phyloP scores from a whole-genome alignment of 139 green algal species.

The Micractinium sp. region DNA sequence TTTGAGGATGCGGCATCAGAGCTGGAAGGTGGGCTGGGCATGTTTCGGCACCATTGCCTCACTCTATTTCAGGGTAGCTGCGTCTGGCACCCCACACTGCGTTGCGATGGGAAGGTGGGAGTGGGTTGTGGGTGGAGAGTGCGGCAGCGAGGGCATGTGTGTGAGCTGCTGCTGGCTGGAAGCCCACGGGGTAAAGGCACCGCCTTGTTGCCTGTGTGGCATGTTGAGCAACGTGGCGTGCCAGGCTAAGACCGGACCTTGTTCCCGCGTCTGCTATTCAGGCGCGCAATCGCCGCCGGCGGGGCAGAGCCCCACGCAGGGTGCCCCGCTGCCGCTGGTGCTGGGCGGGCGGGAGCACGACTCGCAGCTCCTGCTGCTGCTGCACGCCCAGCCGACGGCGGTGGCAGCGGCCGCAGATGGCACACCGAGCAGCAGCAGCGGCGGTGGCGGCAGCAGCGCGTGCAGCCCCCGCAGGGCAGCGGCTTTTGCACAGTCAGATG shows the following conservation, averaged over 20 bases:
- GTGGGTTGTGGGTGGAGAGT: not conserved
- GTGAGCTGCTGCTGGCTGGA: no score
- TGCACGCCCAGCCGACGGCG: not conserved
- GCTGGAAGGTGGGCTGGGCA: not conserved
- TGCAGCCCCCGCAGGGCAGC: no score
- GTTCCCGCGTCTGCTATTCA: not conserved
- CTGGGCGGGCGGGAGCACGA: slow-evolving; percentile 3
- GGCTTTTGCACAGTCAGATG: not conserved
- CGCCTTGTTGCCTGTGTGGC: not conserved
- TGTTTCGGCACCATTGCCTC: not conserved
- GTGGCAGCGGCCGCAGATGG: not conserved
- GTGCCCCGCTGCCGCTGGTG: slow-evolving; percentile 16
- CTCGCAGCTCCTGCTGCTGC: slow-evolving; percentile 9
- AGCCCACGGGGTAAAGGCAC: no score
- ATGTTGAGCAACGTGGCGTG: not conserved
- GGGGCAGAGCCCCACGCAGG: not conserved
- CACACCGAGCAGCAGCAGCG: not conserved
- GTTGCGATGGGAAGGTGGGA: not conserved
- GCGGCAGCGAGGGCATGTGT: no score
- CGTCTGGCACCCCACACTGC: no score
- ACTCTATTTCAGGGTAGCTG: no score
- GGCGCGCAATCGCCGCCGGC: slow-evolving; percentile 13
- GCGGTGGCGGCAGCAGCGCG: not conserved
- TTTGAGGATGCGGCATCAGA: slow-evolving; percentile 36
- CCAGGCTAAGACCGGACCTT: not conserved